Evolutionary conservation across 768 basidiomycete species (phyloP).

Genomic region (Russula vinacea): DNA sequence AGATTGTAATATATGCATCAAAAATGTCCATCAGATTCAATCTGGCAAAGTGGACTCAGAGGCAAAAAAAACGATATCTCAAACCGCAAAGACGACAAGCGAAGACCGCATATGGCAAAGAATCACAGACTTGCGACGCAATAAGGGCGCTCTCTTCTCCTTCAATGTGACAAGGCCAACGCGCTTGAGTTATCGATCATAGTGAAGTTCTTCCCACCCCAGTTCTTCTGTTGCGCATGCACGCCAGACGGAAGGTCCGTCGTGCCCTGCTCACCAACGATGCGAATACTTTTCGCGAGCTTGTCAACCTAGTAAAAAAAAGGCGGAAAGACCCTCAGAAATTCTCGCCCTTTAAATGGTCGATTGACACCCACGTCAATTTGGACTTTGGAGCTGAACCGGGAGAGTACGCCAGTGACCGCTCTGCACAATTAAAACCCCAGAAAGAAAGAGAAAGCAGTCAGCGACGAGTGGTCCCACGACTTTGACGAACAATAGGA

Average conservation of each 20-base stretch:
- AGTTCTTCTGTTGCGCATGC: conserved; percentile 42
- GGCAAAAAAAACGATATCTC: background rate
- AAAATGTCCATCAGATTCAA: background rate
- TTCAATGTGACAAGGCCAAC: conserved; percentile 13
- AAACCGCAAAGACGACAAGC: background rate
- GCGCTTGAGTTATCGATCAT: conserved; percentile 46
- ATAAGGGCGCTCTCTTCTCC: background rate
- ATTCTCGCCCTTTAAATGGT: background rate
- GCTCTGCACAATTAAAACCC: background rate
- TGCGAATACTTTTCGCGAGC: conserved; percentile 52
- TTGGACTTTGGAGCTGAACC: conserved; percentile 3
- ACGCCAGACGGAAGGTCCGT: conserved; percentile 45
- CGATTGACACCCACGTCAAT: conserved; percentile 14
- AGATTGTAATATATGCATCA: background rate
- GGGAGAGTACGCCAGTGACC: background rate
- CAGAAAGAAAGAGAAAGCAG: background rate
- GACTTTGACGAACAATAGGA: background rate
- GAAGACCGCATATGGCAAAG: background rate
- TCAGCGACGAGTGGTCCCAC: background rate
- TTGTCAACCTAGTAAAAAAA: conserved; percentile 42
- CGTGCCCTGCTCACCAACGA: conserved; percentile 56
- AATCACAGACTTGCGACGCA: background rate
- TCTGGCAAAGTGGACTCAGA: background rate
- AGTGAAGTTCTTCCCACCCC: conserved; percentile 46
- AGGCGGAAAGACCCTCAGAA: background rate